Percentiles rank a stretch among this genome's conserved stretches.
These are phyloP conservation scores for Hericium alpestre DNA, from an alignment of 768 basidiomycete genomes.

Conservation along the genomic window DNA sequence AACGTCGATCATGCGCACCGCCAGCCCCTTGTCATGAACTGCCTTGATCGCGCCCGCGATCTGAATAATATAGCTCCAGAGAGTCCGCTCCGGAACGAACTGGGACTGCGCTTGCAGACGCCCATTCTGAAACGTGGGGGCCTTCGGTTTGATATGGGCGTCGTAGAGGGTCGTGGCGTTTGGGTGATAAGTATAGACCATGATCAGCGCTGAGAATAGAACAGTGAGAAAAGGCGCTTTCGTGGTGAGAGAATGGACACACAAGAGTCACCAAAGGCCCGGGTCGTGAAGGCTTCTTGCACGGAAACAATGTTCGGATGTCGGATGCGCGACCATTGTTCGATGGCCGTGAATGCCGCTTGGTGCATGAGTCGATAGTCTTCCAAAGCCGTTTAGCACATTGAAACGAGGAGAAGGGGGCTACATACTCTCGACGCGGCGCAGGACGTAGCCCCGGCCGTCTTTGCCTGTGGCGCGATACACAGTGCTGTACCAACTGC, in stretches of 20 bases:
- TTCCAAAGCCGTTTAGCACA: constrained; percentile 18
- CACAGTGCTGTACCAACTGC: constrained; percentile 75
- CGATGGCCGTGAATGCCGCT: constrained; percentile 70
- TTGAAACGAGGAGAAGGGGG: not conserved
- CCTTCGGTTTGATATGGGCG: constrained; percentile 55
- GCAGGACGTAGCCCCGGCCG: constrained; percentile 65
- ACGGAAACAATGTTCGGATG: constrained; percentile 82
- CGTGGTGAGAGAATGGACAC: constrained; percentile 21
- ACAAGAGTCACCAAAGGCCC: constrained; percentile 90
- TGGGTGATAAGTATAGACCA: constrained; percentile 85
- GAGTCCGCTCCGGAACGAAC: constrained; percentile 58
- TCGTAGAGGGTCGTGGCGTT: constrained; percentile 75
- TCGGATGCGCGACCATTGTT: constrained; percentile 72
- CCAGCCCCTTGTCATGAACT: constrained; percentile 72
- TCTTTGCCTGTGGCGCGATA: constrained; percentile 79
- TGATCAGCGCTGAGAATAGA: constrained; percentile 59
- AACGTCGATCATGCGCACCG: constrained; percentile 73
- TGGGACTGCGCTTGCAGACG: constrained; percentile 25
- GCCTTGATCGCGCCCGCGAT: constrained; percentile 79
- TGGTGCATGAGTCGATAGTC: constrained; percentile 80
- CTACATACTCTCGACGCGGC: constrained; percentile 77
- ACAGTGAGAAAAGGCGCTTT: constrained; percentile 3
- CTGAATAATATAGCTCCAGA: constrained; percentile 93
- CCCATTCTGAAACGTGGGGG: constrained; percentile 26
- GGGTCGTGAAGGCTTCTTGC: constrained; percentile 90